Base-by-base conservation (phyloP, 2,329 filamentous ascomycete species). In the Trichoderma polysporum region DNA sequence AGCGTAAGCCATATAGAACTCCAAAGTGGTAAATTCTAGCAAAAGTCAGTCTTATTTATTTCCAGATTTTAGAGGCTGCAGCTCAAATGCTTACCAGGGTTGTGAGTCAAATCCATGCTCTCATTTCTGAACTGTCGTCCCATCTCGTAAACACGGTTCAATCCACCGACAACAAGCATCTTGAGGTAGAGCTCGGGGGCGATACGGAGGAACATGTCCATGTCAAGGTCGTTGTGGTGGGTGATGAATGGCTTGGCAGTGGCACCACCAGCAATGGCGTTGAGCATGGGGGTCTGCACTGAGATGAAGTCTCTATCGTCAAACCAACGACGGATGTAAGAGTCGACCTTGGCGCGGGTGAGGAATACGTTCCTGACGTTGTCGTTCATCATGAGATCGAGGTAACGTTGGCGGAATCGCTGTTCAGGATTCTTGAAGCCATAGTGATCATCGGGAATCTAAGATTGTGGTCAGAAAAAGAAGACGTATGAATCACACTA, bases 341-440 rank as follows among this genome's bases (percentile, higher is more conserved):
- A 89, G 76, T 97, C 88, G 75, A 98, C 94, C 86, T 92, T 93
- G 75, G 92, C 88, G 65, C 95, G 88, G 45, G 91, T 93, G 74
- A 93, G 85, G 79, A 98, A 91, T 67, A 94, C 91, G 68, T 96
- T 87, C 65, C 93, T 88, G 53, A 91, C 92, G 69, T 85, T 85
- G 75, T 97, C 91, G 81, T 99, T 97, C 90, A 98, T 97, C 80
- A 99, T 95, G 73, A 99, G 84, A 79, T 99, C 95, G 61, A 99
- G 88, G 79, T 97, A 97, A 68, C 94, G 88, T 83, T 97, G 92
- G 74, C 96, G 91, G 86, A 93, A 94, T 69, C 95, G 89, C 80
- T 94, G 91, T 81, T 99, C 95, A 76, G 93, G 88, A 78, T 98
- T 94, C 85, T 97, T 94, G 84, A 98, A 93, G 69, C 94, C 94